A percentile compares a stretch with the other conserved stretches of the same genome.
Evolutionary conservation across 176 grass and related monocot species (phyloP).

Genomic region (Ensete ventricosum): DNA sequence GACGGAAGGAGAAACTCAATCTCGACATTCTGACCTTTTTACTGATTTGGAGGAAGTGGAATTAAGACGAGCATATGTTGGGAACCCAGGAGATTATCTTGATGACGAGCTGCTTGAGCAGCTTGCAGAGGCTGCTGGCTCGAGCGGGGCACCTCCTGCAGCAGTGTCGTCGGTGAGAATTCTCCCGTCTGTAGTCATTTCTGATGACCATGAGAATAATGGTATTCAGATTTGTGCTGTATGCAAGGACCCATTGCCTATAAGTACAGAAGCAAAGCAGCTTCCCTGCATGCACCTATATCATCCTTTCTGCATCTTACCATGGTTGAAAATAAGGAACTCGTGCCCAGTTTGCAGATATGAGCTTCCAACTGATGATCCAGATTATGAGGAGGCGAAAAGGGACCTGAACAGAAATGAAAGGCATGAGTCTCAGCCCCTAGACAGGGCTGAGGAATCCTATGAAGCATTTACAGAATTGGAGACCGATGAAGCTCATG

Average conservation of each 20-base stretch:
- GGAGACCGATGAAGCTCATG: slow-evolving; percentile 26
- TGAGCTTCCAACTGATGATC: slow-evolving; percentile 70
- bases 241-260: slow-evolving; percentile 62
- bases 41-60: slow-evolving; percentile 15
- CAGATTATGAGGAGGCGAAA: slow-evolving; percentile 57
- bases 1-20: slow-evolving; percentile 20
- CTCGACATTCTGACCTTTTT: slow-evolving; percentile 21
- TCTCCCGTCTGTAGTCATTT: slow-evolving; percentile 56
- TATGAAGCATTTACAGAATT: slow-evolving; percentile 37
- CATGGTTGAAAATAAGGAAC: slow-evolving; percentile 74
- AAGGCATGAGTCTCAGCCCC: slow-evolving; percentile 16
- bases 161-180: slow-evolving; percentile 33
- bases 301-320: slow-evolving; percentile 68
- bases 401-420: slow-evolving; percentile 21
- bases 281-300: slow-evolving; percentile 78
- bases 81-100: slow-evolving; percentile 63
- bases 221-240: slow-evolving; percentile 60
- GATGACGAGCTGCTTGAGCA: slow-evolving; percentile 70
- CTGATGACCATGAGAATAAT: slow-evolving; percentile 37
- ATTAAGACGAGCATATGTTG: slow-evolving; percentile 32
- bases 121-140: slow-evolving; percentile 49
- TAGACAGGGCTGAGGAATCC: slow-evolving; percentile 4
- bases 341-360: slow-evolving; percentile 84
- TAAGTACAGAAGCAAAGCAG: slow-evolving; percentile 40
- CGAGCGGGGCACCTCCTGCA: slow-evolving; percentile 66